Evolutionary conservation across 257 asterid species (phyloP).

Genomic region (Sherardia arvensis): DNA sequence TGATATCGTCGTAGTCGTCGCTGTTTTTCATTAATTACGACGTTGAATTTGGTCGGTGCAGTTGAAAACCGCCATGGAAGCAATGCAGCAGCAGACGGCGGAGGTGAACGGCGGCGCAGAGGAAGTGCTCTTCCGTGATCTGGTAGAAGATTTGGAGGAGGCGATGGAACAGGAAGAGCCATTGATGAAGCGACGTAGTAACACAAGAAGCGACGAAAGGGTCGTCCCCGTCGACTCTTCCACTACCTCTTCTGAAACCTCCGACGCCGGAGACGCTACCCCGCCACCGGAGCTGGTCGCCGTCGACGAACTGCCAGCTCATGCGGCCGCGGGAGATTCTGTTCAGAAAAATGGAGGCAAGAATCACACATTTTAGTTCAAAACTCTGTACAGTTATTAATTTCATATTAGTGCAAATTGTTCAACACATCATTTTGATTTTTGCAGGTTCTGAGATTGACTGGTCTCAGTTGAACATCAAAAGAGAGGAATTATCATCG

Average conservation of each 20-base stretch:
- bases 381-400: no score
- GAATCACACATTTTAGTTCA: no score
- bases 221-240: background rate
- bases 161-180: constrained; percentile 9
- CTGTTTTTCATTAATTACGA: background rate
- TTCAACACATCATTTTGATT: no score
- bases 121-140: background rate
- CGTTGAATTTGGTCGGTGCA: background rate
- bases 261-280: background rate
- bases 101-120: background rate
- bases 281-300: background rate
- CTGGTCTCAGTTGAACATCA: constrained; percentile 1
- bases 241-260: background rate
- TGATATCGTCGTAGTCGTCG: background rate
- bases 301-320: background rate
- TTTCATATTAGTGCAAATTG: no score
- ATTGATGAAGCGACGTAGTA: background rate
- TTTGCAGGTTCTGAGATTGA: constrained; percentile 12
- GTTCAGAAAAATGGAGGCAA: background rate
- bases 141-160: constrained; percentile 5
- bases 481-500: constrained; percentile 13
- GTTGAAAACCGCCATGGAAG: background rate
- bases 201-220: background rate
- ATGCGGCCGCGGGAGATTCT: background rate
- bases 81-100: background rate